phyloP scores from a whole-genome alignment of 2,329 filamentous ascomycete genomes.

The Orbilia javanica region DNA sequence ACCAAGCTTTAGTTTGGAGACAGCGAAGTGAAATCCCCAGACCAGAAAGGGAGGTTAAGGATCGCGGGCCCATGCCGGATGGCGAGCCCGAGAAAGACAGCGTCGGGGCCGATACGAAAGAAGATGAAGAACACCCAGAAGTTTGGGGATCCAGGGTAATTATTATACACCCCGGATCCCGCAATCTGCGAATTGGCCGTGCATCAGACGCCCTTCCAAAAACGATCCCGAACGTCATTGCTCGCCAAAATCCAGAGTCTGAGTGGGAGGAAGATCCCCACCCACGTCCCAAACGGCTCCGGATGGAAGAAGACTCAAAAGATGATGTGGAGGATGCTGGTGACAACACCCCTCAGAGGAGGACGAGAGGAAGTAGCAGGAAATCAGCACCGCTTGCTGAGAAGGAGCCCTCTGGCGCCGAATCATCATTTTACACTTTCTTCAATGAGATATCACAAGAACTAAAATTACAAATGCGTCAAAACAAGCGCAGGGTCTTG shows the following conservation, averaged over 20 bases:
- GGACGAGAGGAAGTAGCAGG: slow-evolving; percentile 57
- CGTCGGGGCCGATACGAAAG: slow-evolving; percentile 69
- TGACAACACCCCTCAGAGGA: slow-evolving; percentile 63
- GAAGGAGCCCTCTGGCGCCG: slow-evolving; percentile 66
- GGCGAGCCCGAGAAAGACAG: slow-evolving; percentile 66
- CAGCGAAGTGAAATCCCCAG: slow-evolving; percentile 85
- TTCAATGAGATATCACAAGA: slow-evolving; percentile 87
- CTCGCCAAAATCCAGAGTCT: slow-evolving; percentile 79
- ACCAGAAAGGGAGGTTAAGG: slow-evolving; percentile 39
- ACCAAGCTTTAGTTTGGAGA: slow-evolving; percentile 90
- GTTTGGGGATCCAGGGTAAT: slow-evolving; percentile 79
- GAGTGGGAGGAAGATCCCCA: slow-evolving; percentile 88
- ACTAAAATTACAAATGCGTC: slow-evolving; percentile 88
- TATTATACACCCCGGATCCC: slow-evolving; percentile 93
- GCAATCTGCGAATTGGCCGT: slow-evolving; percentile 92
- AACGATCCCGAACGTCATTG: slow-evolving; percentile 92
- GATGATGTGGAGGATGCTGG: slow-evolving; percentile 66
- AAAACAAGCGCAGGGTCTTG: slow-evolving; percentile 92
- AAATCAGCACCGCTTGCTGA: slow-evolving; percentile 48
- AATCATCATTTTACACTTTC: slow-evolving; percentile 70
- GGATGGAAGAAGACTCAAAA: slow-evolving; percentile 72
- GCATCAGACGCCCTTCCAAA: slow-evolving; percentile 96
- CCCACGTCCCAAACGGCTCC: slow-evolving; percentile 77
- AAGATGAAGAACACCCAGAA: slow-evolving; percentile 68
- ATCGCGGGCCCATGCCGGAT: slow-evolving; percentile 71